Base-by-base conservation (phyloP, 2,329 filamentous ascomycete genomes). In the Diaporthe sp. region DNA sequence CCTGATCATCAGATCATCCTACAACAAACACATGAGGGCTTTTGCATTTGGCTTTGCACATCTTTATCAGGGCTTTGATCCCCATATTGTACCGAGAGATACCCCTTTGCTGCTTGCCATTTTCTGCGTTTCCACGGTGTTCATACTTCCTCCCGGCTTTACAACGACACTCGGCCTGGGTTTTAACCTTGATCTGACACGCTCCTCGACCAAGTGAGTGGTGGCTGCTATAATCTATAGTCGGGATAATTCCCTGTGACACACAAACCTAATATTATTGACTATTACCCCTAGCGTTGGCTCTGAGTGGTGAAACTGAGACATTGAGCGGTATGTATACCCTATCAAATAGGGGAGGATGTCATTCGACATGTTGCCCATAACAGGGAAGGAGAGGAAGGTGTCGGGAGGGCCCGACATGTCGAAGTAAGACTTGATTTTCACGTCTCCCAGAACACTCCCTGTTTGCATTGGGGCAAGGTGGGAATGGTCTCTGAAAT, bases 71-170 rank as follows among this genome's bases (percentile, higher is more conserved):
- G 71, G 34, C 34, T 63, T 63, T 49, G 58, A 39, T 65, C 47
- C 71, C 47, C 28, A 44, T 55, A 55, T 65, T 73, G 71, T 65
- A 65, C 58, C 55, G 71, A 65, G 71, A 63, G 71, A 73, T 73
- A 73, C 71, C 71, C 71, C 58, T 55, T 73, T 65, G 34, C 47
- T 63, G 28, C 25, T 44, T 51, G 37, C 37, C 58, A 53, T 53
- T 22, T 63, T 8, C n/a, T 15, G 17, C 12, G 28, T 63, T 51
- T 28, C 5, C 15, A 58, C 53, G 51, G 28, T 55, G 25, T 31
- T 31, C 13, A 55, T 31, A 28, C 6, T 6, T 28, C 4, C 25
- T 39, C 51, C 22, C 13, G 31, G 9, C 12, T 37, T 39, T 8
- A 53, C 63, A 39, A 37, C 12, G 10, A 53, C 47, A 53, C 47